Base-by-base conservation (phyloP, 306 rosid species). In the Quercus suber region DNA sequence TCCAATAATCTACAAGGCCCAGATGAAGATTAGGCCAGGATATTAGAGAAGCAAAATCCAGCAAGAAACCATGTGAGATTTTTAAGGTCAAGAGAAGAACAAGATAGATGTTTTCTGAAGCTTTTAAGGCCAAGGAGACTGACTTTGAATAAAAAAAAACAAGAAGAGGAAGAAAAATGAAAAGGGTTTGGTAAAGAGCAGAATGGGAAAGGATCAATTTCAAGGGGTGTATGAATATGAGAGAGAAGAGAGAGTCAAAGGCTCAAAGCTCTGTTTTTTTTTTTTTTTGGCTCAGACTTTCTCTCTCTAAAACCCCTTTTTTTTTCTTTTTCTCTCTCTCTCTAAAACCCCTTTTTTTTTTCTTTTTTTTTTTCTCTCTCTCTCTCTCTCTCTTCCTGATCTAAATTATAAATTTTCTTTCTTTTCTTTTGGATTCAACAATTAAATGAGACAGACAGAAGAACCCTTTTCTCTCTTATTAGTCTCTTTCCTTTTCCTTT, bases 291-390 rank as follows among this genome's bases (percentile, higher is more conserved):
- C 82, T 72, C 69, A 78, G 73, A 72, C 79, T 75, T 71, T 57
- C 82, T 81, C 83, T 81, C 88, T 74, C 87, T 55, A 21, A 63
- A 76, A 23, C 78, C 77, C 23, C 35, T 23, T 31, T 20, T 25
- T 51, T 23, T 23, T 37, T 6, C 19, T 57, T 64, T 72, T 49
- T 20, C 31, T 51, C 35, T 71, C 8, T 56, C 57, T 59, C 0
- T 33, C 87, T 55, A 21, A 63, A 76, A 23, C 78, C 77, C 23
- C 35, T 23, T 31, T 20, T 25, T 51, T 23, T 23, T 37, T 6
- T n/a, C n/a, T n/a, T n/a, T n/a, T n/a, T n/a, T n/a, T n/a, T n/a
- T n/a, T 1, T 33, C 0, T 35, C 0, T 33, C 28, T 23, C 49
- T 23, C 30, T 18, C 43, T 69, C 10, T 51, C 45, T 79, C 28